phyloP scores from a whole-genome alignment of 2,329 filamentous ascomycete genomes.

The Sporothrix schenckii region DNA sequence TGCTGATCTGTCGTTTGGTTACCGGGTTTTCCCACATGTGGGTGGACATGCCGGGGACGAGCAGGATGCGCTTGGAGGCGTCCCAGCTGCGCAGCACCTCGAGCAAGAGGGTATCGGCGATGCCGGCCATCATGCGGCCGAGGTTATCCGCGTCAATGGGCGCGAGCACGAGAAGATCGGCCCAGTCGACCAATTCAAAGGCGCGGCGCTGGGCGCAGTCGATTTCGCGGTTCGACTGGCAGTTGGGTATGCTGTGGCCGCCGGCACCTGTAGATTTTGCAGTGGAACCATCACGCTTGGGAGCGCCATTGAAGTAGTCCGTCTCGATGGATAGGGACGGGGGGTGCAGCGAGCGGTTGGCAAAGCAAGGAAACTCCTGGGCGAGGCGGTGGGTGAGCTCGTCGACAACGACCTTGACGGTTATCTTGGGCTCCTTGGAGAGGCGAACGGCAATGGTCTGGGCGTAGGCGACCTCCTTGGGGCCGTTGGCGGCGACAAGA shows the following conservation, averaged over 20 bases:
- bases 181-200: conserved; percentile 79
- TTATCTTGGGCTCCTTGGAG: conserved; percentile 65
- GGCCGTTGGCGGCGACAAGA: conserved; percentile 67
- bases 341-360: conserved; percentile 53
- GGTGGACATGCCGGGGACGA: conserved; percentile 86
- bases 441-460: conserved; percentile 67
- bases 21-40: conserved; percentile 90
- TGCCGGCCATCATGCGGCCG: conserved; percentile 83
- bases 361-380: conserved; percentile 64
- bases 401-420: conserved; percentile 65
- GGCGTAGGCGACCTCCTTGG: conserved; percentile 66
- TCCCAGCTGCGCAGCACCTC: conserved; percentile 86
- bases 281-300: not conserved
- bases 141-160: conserved; percentile 84
- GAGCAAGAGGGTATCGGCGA: conserved; percentile 78
- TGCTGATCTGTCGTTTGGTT: conserved; percentile 83
- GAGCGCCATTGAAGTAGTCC: not conserved
- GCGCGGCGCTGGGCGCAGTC: conserved; percentile 58
- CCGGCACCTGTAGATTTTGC: not conserved
- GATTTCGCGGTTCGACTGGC: conserved; percentile 46
- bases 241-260: not conserved
- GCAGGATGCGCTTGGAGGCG: conserved; percentile 77
- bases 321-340: conserved; percentile 16
- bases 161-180: conserved; percentile 80
- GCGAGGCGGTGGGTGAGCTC: conserved; percentile 65